Evolutionary conservation across 176 grass and related monocot genomes (phyloP).

Genomic region (Hordeum marinum): DNA sequence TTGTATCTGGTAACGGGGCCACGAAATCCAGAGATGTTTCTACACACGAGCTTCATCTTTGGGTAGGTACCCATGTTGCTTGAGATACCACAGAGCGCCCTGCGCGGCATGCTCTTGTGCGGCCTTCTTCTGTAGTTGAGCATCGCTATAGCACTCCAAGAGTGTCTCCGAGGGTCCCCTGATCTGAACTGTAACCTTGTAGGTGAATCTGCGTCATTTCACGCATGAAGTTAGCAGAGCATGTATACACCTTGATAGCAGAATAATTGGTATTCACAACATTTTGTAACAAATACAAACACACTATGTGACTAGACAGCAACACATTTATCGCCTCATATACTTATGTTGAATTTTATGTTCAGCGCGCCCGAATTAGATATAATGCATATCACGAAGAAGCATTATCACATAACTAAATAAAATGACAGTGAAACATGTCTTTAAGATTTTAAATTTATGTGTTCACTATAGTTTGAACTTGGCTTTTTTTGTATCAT

Average conservation of each 20-base stretch:
- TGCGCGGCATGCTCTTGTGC: conserved; percentile 75
- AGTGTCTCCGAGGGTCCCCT: conserved; percentile 24
- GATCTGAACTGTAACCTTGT: conserved; percentile 61
- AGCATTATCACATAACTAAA: neutral
- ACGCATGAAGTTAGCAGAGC: conserved; percentile 2
- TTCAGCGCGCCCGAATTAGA: neutral
- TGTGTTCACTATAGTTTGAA: no score
- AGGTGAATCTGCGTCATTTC: conserved; percentile 71
- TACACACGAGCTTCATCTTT: conserved; percentile 15
- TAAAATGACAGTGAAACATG: neutral
- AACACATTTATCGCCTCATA: neutral
- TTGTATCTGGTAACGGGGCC: neutral
- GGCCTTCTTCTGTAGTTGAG: conserved; percentile 61
- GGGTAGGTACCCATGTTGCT: conserved; percentile 41
- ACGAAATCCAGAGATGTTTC: neutral
- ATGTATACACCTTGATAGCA: neutral
- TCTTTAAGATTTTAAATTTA: no score
- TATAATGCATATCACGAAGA: neutral
- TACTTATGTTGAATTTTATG: neutral
- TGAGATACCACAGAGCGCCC: conserved; percentile 80
- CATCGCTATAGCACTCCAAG: conserved; percentile 65
- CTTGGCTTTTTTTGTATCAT: no score
- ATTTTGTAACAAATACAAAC: neutral
- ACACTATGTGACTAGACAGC: neutral
- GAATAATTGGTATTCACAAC: neutral